Evolutionary conservation across 331 rosid species (phyloP).

Genomic region (Acacia concinna): DNA sequence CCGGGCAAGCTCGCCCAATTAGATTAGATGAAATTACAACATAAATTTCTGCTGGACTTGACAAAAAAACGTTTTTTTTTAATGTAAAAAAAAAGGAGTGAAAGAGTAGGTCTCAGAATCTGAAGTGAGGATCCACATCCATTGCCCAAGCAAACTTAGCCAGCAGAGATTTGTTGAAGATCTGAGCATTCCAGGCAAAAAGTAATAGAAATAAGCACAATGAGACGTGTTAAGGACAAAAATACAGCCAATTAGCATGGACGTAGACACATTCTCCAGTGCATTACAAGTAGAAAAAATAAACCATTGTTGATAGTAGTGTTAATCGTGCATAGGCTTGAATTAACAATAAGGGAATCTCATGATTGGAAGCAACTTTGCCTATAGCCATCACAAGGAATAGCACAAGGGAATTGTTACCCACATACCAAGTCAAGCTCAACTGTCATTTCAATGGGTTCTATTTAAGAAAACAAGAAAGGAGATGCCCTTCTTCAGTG

Average conservation of each 20-base stretch:
- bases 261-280: not conserved
- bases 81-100: conserved; percentile 48
- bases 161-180: conserved; percentile 88
- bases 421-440: not conserved
- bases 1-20: conserved; percentile 52
- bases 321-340: not conserved
- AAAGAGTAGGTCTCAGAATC: conserved; percentile 30
- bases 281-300: not conserved
- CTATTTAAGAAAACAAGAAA: not conserved
- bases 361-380: not conserved
- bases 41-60: conserved; percentile 50
- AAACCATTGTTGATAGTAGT: not conserved
- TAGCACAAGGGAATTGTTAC: not conserved
- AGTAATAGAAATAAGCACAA: not conserved
- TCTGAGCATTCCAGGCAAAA: conserved; percentile 45
- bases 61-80: conserved; percentile 22
- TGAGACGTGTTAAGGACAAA: not conserved
- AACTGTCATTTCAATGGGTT: not conserved
- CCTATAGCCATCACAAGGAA: conserved; percentile 15
- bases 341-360: not conserved
- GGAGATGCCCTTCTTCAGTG: not conserved
- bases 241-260: not conserved
- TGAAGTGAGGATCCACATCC: conserved; percentile 92
- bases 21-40: conserved; percentile 77
- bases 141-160: conserved; percentile 94